Evolutionary conservation across 2,329 filamentous ascomycete genomes (phyloP), one percentile per base, ranked within the genome.

Genomic region (Didymella pinodella): DNA sequence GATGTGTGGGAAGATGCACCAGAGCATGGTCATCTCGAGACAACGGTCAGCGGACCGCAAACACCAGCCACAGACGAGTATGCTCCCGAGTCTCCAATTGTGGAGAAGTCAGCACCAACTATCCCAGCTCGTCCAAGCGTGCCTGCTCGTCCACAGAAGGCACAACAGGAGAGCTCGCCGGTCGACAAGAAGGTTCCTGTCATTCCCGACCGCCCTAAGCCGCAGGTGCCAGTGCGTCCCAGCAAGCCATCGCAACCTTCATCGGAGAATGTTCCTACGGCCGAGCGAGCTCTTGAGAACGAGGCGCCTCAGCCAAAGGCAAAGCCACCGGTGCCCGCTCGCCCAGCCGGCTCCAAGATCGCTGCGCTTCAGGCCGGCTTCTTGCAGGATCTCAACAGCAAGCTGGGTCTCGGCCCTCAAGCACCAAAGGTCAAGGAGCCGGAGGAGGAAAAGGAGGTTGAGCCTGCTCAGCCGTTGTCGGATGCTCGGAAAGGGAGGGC

Each of bases 1-100:
- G 94, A 98, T 77, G 88, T 97, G 41, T 97, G 94, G 94, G 94
- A 98, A 79, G 94, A 98, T 75, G 88, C 86, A 0, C 94, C 94
- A 1, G 92, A 96, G 68, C 94, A 91, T 70, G 85, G 91, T 57
- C 85, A 90, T 63, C 84, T 96, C 20, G 88, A 93, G 70, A 90
- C 93, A 0, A 93, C 90, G 0, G 88, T 96, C 48, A 78, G 74
- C 59, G 69, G 66, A 40, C 85, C 84, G 54, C 80, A 83, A 28
- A 81, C 84, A 2, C 80, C 81, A 22, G 82, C 84, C 62, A 78
- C 77, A 25, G 76, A 73, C 28, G 77, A 79, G 47, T 75, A 75
- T 45, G 73, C 70, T 8, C 73, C 75, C 18, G 73, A 75, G 11
- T 71, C 72, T 7, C 72, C 73, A 4, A 62, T 67, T 1, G 63